Conservation (phyloP, 2,329 filamentous ascomycete species). For the Fusarium sp. region DNA sequence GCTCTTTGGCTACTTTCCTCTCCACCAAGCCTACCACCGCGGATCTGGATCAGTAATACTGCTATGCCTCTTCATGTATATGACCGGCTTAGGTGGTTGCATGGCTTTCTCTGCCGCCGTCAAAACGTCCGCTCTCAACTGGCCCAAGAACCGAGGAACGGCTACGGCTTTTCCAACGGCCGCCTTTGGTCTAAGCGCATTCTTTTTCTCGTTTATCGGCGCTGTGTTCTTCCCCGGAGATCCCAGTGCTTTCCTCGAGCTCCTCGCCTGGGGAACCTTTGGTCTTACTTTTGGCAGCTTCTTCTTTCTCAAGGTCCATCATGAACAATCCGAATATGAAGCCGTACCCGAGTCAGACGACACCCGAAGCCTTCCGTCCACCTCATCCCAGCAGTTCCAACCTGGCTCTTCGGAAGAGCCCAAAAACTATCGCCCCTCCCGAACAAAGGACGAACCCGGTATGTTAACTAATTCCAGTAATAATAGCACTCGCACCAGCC, state of each 20-base stretch:
- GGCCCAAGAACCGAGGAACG: conserved; percentile 90
- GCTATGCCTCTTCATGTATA: conserved; percentile 86
- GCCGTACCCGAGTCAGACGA: conserved; percentile 62
- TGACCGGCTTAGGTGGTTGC: conserved; percentile 91
- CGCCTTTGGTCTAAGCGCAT: conserved; percentile 93
- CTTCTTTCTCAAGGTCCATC: conserved; percentile 86
- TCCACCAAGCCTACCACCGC: conserved; percentile 82
- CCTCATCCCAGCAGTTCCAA: conserved; percentile 56
- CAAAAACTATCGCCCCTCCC: conserved; percentile 57
- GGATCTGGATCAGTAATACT: conserved; percentile 72
- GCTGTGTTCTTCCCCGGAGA: conserved; percentile 85
- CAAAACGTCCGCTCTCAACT: conserved; percentile 90
- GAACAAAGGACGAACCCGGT: conserved; percentile 73
- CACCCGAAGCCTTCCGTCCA: conserved; percentile 28
- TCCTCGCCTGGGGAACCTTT: conserved; percentile 86
- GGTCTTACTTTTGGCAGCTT: conserved; percentile 81
- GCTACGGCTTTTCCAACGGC: conserved; percentile 95
- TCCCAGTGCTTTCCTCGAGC: conserved; percentile 83
- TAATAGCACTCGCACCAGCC: conserved; percentile 53
- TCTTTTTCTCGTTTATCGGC: conserved; percentile 92
- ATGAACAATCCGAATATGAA: conserved; percentile 69
- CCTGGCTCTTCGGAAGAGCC: conserved; percentile 61
- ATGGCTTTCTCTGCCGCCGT: conserved; percentile 91
- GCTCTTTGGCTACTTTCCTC: conserved; percentile 86
- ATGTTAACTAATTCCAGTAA: conserved; percentile 63